Evolutionary conservation across 768 basidiomycete species (phyloP).

Genomic region (Dioszegia aurantiaca): DNA sequence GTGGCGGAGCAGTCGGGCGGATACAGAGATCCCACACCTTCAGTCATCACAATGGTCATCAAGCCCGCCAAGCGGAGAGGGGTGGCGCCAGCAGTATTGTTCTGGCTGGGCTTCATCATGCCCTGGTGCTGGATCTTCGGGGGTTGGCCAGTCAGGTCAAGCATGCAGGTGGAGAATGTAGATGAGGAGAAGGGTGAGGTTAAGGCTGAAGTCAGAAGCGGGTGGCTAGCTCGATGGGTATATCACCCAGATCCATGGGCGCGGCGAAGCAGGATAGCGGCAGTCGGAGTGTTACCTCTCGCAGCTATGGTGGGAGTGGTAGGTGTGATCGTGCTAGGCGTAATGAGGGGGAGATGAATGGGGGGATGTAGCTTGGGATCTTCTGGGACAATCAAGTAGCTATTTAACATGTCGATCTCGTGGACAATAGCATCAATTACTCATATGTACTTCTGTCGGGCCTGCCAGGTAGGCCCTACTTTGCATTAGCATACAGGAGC

Average conservation of each 20-base stretch:
- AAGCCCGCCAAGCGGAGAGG: background rate
- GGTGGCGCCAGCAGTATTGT: background rate
- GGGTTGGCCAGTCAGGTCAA: conserved; percentile 13
- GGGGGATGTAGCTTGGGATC: too few relatives aligned
- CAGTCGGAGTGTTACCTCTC: conserved; percentile 11
- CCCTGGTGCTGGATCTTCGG: conserved; percentile 22
- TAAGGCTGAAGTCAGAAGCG: background rate
- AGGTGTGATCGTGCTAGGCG: conserved; percentile 9
- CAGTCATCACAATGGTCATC: background rate
- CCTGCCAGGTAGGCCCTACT: background rate
- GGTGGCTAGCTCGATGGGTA: background rate
- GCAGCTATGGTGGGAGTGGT: background rate
- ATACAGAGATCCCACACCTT: conserved; percentile 8
- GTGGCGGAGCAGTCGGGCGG: background rate
- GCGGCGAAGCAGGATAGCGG: conserved; percentile 13
- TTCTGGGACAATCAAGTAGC: too few relatives aligned
- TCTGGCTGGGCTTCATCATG: conserved; percentile 23
- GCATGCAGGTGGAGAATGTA: background rate
- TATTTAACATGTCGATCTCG: too few relatives aligned
- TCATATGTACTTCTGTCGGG: background rate
- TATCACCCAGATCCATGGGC: conserved; percentile 23
- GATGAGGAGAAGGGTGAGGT: conserved; percentile 1
- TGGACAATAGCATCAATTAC: background rate
- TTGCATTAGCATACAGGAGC: background rate
- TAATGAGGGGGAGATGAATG: background rate